phyloP scores from a whole-genome alignment of 441 rosid species.

The Mallotus japonicus region DNA sequence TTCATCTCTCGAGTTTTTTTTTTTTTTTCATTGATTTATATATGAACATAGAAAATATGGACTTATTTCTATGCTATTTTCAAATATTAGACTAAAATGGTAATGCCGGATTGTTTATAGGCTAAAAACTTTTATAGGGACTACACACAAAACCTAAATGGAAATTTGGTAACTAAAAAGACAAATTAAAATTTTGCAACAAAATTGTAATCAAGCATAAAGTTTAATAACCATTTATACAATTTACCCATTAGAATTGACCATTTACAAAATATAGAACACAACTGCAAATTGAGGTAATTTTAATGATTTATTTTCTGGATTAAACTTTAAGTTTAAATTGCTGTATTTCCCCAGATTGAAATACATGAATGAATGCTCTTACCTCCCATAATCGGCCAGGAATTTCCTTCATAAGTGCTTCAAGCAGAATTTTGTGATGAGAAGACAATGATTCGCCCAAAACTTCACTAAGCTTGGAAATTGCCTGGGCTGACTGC shows the following conservation, averaged over 20 bases:
- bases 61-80: no score
- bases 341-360: conserved; percentile 9
- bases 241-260: background rate
- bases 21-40: no score
- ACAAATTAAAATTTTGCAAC: no score
- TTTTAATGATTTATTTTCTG: background rate
- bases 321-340: conserved; percentile 3
- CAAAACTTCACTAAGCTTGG: conserved; percentile 82
- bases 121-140: no score
- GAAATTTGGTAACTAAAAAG: no score
- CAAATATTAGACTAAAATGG: no score
- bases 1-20: no score
- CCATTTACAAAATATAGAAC: background rate
- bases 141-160: no score
- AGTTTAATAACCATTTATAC: no score
- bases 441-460: conserved; percentile 76
- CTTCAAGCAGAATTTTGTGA: conserved; percentile 53
- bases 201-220: no score
- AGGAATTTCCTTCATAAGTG: conserved; percentile 80
- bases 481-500: conserved; percentile 84
- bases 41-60: no score
- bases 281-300: background rate
- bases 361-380: conserved; percentile 17
- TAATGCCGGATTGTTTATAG: no score
- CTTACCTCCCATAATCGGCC: conserved; percentile 97